Evolutionary conservation across 345 rosid species (phyloP), one percentile per base, ranked within the genome.

Genomic region (Streptanthus diversifolius): DNA sequence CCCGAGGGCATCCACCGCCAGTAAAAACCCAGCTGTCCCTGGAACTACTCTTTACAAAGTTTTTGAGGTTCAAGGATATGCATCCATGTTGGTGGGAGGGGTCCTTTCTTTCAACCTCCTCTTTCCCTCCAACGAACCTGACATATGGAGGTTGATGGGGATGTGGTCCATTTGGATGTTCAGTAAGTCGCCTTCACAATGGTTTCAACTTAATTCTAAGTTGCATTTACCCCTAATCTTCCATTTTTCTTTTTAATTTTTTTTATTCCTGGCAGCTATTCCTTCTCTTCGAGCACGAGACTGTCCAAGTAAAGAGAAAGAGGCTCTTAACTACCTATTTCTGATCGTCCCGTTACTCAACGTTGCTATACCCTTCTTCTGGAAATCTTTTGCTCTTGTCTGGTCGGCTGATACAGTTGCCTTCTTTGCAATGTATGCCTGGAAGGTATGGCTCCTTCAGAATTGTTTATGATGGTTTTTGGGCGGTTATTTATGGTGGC

Each of bases 121-220:
- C 29, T 89, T 89, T 77, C 97, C 97, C 51, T 89, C 97, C 4
- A 82, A 84, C 68, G 91, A 91, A 72, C 98, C 98, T 7, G 97
- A 93, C 68, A 47, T 93, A 11, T 91, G 97, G 97, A 91, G 98
- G 79, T 77, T 93, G 48, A 91, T 91, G 91, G 98, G 98, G 29
- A 93, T 93, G 98, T 93, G 98, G 98, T 93, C 98, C 21, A 91
- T 93, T 70, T 89, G 98, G 98, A 89, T 93, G 97, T 93, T 93
- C 86, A 89, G 98, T 90, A 80, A 84, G 96, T 84, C 51, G 0
- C 33, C 18, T 49, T 19, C 32, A 5, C 43, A 32, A 22, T 1
- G 25, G 25, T 29, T 30, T 30, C 33, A 5, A 30, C 33, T 60
- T 51, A 1, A 3, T 65, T 55, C 35, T 25, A 18, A 7, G 17